A percentile compares a stretch with the other conserved stretches of the same genome.
Conservation (phyloP, 345 rosid species). For the Aquilaria malaccensis region DNA sequence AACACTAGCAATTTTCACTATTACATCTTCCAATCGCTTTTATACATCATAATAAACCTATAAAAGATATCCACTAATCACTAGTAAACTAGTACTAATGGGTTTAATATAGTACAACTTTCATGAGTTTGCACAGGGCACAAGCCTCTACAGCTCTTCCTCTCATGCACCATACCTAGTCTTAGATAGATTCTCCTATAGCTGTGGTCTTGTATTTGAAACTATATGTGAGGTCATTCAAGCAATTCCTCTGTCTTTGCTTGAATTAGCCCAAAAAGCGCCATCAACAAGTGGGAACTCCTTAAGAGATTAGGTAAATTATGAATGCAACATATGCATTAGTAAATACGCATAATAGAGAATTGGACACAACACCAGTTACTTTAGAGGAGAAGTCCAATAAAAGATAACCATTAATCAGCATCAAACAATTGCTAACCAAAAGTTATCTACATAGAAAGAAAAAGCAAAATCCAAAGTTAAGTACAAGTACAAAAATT, state of each 20-base stretch:
- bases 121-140: too few species aligned
- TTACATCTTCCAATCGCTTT: too few species aligned
- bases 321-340: conserved; percentile 60
- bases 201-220: too few species aligned
- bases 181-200: too few species aligned
- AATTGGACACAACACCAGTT: conserved; percentile 30
- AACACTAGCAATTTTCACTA: too few species aligned
- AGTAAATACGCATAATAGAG: conserved; percentile 30
- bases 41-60: too few species aligned
- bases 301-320: conserved; percentile 52
- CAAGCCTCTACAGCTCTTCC: too few species aligned
- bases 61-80: too few species aligned
- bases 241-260: conserved; percentile 19
- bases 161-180: too few species aligned
- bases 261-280: conserved; percentile 16
- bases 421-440: conserved; percentile 86
- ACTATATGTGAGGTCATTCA: not conserved
- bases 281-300: conserved; percentile 32
- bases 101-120: too few species aligned
- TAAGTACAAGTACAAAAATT: not conserved
- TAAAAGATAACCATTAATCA: conserved; percentile 82
- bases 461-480: not conserved
- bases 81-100: too few species aligned
- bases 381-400: conserved; percentile 64
- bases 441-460: conserved; percentile 36